Evolutionary conservation across 2,329 filamentous ascomycete genomes (phyloP), one percentile per base, ranked within the genome.

Genomic region (Chrysoporthe austroafricana): DNA sequence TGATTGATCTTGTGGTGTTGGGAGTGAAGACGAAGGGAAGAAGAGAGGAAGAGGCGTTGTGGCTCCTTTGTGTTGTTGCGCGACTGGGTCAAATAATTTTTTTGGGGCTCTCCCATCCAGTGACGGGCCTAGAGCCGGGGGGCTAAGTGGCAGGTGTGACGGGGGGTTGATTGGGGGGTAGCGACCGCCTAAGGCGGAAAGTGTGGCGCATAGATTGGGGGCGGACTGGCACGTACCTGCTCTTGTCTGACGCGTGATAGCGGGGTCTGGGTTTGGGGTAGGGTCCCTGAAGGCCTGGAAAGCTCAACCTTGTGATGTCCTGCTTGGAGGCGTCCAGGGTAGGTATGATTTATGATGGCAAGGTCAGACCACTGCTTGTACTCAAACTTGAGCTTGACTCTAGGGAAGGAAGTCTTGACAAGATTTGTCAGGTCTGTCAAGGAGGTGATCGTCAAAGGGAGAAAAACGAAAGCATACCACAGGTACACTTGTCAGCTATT

Each of bases 81-180:
- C 72, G 60, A 60, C 42, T 61, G 59, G 66, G 63, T 71, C 72
- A 74, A 78, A 77, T 78, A 79, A 75, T 76, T 76, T 77, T 76
- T 76, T 72, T 63, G 60, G 59, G 70, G 68, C 56, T 50, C 56
- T 57, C 44, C 57, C 62, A 57, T 56, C 65, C 16, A 62, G 60
- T 62, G 60, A 62, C 44, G 46, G 54, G 57, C 26, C 36, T 60
- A n/a, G 57, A 62, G 34, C 48, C 59, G 56, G 65, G 64, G 36
- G 59, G 67, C 61, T 61, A 61, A 44, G 62, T 64, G 56, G 62
- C 57, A 68, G 63, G 66, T 36, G 59, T 61, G 59, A 61, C 59
- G 59, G 62, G 66, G 58, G 58, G 39, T n/a, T 42, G 52, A 36
- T 56, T 42, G 62, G 62, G 44, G 50, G 48, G n/a, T 36, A 36